Base-by-base conservation (phyloP, 2,329 filamentous ascomycete genomes). In the Colletotrichum eleusines region DNA sequence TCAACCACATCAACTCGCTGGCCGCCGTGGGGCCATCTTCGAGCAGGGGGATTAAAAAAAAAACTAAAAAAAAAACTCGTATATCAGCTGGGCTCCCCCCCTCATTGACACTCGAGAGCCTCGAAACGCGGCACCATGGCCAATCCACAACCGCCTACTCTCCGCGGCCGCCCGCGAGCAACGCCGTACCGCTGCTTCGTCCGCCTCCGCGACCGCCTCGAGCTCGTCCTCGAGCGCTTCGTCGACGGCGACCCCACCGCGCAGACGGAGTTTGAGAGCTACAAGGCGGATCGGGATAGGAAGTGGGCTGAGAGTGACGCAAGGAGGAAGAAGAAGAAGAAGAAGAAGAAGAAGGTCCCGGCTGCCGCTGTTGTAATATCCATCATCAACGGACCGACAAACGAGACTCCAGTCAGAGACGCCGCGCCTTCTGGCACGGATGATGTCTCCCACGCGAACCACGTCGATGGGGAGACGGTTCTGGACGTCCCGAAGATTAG, bases 171-270 rank as follows among this genome's bases (percentile, higher is more conserved):
- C 12, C 58, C 61, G 12, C 53, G 55, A 18, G 57, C 51, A 50
- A 71, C 70, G 5, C 57, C 33, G 23, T 57, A 40, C 38, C 62
- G 71, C 46, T 61, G 38, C 23, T n/a, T 66, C 46, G 9, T 61
- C 16, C 71, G 71, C 12, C 67, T 72, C 33, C 63, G 63, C 58
- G 71, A 72, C 35, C 62, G 62, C 54, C 50, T 71, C 31, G 67
- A 71, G 44, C 46, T 69, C 42, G 20, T 72, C 16, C 66, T 70
- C 31, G 42, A 62, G 20, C 66, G 50, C 46, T 61, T 53, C 46
- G 62, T 71, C 38, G 67, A 72, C 44, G 33, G 51, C 7, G 58
- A 72, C 53, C 55, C 46, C n/a, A 33, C 55, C 11, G 57, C 59
- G 3, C 33, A 35, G 23, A 44, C 38, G 18, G 67, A 33, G 7